Base-by-base conservation (phyloP, 1,139 yeast species). In the Candida tropicalis region DNA sequence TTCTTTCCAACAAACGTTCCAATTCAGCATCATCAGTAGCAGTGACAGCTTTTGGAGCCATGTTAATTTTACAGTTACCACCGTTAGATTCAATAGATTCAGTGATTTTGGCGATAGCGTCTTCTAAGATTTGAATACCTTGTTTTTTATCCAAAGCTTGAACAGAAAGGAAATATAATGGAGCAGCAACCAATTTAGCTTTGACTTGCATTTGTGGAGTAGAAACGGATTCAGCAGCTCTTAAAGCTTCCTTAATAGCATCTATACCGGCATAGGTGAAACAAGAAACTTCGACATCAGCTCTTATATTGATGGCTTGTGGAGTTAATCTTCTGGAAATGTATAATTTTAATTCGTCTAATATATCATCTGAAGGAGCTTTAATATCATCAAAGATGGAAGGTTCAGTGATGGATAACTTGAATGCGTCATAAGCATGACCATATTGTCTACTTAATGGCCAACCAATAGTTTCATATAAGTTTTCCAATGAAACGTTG, bases 21-120 rank as follows among this genome's bases (percentile, higher is more conserved):
- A 93, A 82, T 71, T 91, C 98, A 48, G 97, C 98, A 66, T 93
- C 99, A 66, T 93, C 99, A 49, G 93, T 87, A 49, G 97, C 98
- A 48, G 97, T 89, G 54, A 93, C 98, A 38, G 98, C 97, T 81
- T 91, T 91, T 61, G 99, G 98, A 57, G 96, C 93, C 97, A 93
- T 91, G 50, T 95, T 90, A 52, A 93, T 86, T 56, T 87, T 89
- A 65, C 96, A 85, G 48, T 82, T 80, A 61, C 99, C 99, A 46
- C 90, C 96, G 43, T 81, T 78, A 25, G 76, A 70, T 52, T 79
- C 79, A 59, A 95, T 90, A 42, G 82, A 75, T 55, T 78, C 78
- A 51, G 79, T 76, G 53, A 93, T 87, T 56, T 77, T 81, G 54
- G 79, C 86, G 55, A 93, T 89, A 39, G 98, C 96, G 53, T 78